phyloP scores from a whole-genome alignment of 2,329 filamentous ascomycete genomes.

The Colletotrichum lentis region DNA sequence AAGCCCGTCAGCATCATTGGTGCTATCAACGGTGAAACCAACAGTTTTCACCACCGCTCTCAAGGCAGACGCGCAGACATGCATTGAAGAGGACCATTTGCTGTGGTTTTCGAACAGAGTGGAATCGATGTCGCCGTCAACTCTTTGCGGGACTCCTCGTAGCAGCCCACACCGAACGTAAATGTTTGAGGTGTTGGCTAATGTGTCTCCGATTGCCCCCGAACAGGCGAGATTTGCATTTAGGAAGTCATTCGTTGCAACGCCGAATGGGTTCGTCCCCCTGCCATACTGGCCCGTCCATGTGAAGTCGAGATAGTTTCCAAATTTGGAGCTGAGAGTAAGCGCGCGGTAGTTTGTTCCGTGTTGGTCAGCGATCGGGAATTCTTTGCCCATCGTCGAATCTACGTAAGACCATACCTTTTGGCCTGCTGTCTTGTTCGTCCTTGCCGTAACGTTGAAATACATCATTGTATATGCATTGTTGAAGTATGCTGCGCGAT shows the following conservation, averaged over 20 bases:
- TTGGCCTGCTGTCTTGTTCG: constrained; percentile 24
- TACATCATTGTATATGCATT: constrained; percentile 52
- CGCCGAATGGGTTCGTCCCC: constrained; percentile 14
- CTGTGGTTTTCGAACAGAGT: constrained; percentile 52
- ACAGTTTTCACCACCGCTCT: constrained; percentile 57
- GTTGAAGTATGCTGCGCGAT: constrained; percentile 53
- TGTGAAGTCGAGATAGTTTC: constrained; percentile 22
- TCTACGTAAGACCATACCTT: constrained; percentile 49
- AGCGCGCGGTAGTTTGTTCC: constrained; percentile 14
- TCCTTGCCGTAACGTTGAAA: constrained; percentile 49
- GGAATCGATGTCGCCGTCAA: constrained; percentile 45
- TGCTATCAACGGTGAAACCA: constrained; percentile 54
- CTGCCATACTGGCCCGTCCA: not conserved
- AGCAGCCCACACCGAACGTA: constrained; percentile 52
- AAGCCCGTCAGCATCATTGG: constrained; percentile 41
- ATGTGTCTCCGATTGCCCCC: constrained; percentile 44
- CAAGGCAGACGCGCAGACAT: constrained; percentile 53
- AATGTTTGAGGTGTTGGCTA: constrained; percentile 54
- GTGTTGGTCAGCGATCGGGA: constrained; percentile 40
- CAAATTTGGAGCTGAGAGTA: constrained; percentile 5
- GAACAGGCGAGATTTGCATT: constrained; percentile 42
- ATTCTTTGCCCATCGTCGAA: constrained; percentile 47
- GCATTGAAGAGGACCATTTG: constrained; percentile 53
- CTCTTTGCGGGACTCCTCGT: constrained; percentile 49
- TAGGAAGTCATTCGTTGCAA: not conserved